These are phyloP conservation scores for Russula compacta DNA, from an alignment of 768 basidiomycete genomes.

Conservation along the genomic window DNA sequence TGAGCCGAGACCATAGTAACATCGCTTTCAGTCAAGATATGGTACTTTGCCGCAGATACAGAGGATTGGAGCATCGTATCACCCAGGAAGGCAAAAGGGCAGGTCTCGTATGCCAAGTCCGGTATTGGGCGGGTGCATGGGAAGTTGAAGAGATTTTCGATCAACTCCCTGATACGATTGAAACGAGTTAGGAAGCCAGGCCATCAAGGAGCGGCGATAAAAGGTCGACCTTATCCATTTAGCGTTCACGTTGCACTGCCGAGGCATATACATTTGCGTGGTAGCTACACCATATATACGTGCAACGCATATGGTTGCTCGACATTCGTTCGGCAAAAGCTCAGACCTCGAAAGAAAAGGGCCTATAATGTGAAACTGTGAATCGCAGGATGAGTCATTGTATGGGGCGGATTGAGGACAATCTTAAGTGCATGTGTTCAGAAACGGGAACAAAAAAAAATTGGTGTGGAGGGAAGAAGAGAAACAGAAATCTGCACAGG, in stretches of 20 bases:
- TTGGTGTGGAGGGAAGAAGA: not conserved
- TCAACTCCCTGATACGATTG: conserved; percentile 6
- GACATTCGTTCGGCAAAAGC: conserved; percentile 9
- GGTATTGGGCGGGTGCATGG: conserved; percentile 93
- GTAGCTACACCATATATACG: conserved; percentile 19
- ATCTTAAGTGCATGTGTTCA: conserved; percentile 7
- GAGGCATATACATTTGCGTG: conserved; percentile 20
- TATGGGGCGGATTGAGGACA: not conserved
- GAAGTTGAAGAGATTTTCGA: conserved; percentile 82
- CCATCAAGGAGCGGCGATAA: not conserved
- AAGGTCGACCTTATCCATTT: not conserved
- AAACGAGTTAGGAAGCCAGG: not conserved
- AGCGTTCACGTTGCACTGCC: conserved; percentile 11
- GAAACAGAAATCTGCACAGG: conserved; percentile 13
- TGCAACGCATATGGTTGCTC: conserved; percentile 12
- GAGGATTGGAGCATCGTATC: conserved; percentile 75
- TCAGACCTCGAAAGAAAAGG: not conserved
- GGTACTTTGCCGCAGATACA: conserved; percentile 67
- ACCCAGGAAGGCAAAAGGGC: conserved; percentile 51
- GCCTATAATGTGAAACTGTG: conserved; percentile 1
- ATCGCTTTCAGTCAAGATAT: conserved; percentile 60
- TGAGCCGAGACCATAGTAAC: not conserved
- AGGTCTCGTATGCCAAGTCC: conserved; percentile 63
- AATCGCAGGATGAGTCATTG: conserved; percentile 9
- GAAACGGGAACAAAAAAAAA: not conserved